Percentiles rank a stretch among this genome's conserved stretches.
phyloP scores from a whole-genome alignment of 2,329 filamentous ascomycete genomes.

The Botrytis cinerea region DNA sequence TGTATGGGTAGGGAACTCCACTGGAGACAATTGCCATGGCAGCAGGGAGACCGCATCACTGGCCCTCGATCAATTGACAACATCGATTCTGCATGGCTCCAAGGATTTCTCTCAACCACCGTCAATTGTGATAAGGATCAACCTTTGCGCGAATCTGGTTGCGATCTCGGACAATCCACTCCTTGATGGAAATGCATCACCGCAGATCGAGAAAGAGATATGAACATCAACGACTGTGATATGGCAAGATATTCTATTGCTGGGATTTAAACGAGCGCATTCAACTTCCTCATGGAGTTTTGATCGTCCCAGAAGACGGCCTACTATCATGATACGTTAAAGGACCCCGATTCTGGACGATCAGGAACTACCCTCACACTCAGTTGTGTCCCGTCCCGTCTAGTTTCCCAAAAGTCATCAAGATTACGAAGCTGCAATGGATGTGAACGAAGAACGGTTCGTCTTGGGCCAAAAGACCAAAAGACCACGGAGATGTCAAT shows the following conservation, averaged over 20 bases:
- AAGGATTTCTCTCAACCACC: background rate
- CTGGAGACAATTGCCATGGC: background rate
- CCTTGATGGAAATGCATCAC: background rate
- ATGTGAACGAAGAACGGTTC: background rate
- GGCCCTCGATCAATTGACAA: background rate
- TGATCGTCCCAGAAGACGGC: constrained; percentile 9
- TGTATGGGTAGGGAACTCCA: background rate
- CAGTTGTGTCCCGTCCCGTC: background rate
- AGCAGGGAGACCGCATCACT: background rate
- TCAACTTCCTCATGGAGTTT: constrained; percentile 9
- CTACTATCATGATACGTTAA: background rate
- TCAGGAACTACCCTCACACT: background rate
- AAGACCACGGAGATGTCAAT: constrained; percentile 2
- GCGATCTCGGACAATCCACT: background rate
- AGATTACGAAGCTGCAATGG: background rate
- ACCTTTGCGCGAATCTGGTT: background rate
- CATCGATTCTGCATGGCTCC: background rate
- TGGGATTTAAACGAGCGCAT: background rate
- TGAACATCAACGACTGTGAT: background rate
- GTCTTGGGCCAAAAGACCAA: background rate
- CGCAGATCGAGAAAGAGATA: background rate
- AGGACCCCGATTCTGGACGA: background rate
- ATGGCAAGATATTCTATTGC: background rate
- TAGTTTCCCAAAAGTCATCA: background rate
- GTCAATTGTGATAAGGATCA: background rate